phyloP scores from a whole-genome alignment of 2,329 filamentous ascomycete genomes.

The Trichophyton simii region DNA sequence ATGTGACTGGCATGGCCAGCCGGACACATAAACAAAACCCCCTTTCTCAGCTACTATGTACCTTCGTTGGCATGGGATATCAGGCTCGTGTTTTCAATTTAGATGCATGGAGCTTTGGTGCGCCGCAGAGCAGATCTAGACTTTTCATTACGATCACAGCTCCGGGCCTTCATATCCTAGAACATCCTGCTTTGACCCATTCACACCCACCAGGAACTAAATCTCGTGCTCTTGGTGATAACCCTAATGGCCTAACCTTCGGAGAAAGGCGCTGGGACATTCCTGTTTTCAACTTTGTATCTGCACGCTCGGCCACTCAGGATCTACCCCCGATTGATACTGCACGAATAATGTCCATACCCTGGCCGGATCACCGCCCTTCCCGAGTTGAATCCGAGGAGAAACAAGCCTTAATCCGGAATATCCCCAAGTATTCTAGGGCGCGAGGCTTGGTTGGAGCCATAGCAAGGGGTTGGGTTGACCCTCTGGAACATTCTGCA shows the following conservation, averaged over 20 bases:
- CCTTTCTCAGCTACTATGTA: conserved; percentile 60
- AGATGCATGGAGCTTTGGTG: conserved; percentile 58
- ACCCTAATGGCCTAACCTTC: conserved; percentile 49
- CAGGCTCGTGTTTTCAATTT: conserved; percentile 56
- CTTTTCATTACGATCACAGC: conserved; percentile 62
- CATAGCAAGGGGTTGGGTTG: conserved; percentile 13
- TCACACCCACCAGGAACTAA: conserved; percentile 38
- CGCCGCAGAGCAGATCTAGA: conserved; percentile 52
- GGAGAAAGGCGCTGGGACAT: conserved; percentile 38
- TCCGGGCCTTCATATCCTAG: conserved; percentile 48
- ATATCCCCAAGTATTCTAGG: conserved; percentile 46
- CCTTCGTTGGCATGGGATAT: conserved; percentile 64
- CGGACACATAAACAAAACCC: conserved; percentile 45
- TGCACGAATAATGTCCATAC: conserved; percentile 47
- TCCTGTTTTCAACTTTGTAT: conserved; percentile 47
- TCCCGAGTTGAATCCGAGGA: conserved; percentile 29
- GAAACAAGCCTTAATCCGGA: conserved; percentile 38
- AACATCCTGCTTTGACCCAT: conserved; percentile 49
- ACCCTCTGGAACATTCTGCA: conserved; percentile 12
- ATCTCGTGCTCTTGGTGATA: conserved; percentile 40
- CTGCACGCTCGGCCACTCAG: conserved; percentile 40
- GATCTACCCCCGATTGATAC: conserved; percentile 55
- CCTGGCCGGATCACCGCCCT: conserved; percentile 55
- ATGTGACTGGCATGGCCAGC: conserved; percentile 55
- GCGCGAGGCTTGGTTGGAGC: conserved; percentile 12